phyloP scores from a whole-genome alignment of 1,284 basidiomycete species.

The Melampsora abietis-canadensis region DNA sequence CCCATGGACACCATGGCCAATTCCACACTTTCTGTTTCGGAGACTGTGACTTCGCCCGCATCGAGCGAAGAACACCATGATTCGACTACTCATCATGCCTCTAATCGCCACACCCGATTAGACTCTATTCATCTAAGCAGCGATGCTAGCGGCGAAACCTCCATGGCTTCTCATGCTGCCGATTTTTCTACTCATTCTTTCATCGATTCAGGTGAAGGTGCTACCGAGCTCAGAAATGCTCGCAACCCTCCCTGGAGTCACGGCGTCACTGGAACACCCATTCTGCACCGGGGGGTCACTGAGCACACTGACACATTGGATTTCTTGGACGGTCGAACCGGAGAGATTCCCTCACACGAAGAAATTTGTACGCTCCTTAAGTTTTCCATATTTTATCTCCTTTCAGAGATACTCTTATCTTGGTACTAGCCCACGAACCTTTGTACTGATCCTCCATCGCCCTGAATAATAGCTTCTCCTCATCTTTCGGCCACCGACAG shows the following conservation, averaged over 20 bases:
- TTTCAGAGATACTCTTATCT: too few relatives aligned
- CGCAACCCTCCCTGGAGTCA: slow-evolving; percentile 41
- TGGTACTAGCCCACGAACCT: too few relatives aligned
- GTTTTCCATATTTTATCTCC: too few relatives aligned
- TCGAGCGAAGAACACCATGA: neutral
- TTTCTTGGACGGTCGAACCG: too few relatives aligned
- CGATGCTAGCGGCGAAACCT: slow-evolving; percentile 38
- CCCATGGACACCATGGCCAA: neutral
- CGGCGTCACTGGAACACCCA: slow-evolving; percentile 34
- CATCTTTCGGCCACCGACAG: too few relatives aligned
- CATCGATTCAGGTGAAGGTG: slow-evolving; percentile 30
- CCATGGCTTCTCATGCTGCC: slow-evolving; percentile 12
- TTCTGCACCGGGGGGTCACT: neutral
- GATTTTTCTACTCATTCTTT: slow-evolving; percentile 30
- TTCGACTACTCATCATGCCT: slow-evolving; percentile 11
- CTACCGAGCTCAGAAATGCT: slow-evolving; percentile 35
- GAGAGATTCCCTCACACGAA: too few relatives aligned
- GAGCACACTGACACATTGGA: neutral
- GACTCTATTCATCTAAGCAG: slow-evolving; percentile 42
- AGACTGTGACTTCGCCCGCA: slow-evolving; percentile 4
- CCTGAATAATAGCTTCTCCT: too few relatives aligned
- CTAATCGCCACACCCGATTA: slow-evolving; percentile 31
- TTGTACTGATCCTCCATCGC: too few relatives aligned
- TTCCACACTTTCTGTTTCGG: slow-evolving; percentile 4
- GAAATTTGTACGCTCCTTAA: too few relatives aligned